phyloP scores from a whole-genome alignment of 768 basidiomycete species.

The Melanogaster broomeanus region DNA sequence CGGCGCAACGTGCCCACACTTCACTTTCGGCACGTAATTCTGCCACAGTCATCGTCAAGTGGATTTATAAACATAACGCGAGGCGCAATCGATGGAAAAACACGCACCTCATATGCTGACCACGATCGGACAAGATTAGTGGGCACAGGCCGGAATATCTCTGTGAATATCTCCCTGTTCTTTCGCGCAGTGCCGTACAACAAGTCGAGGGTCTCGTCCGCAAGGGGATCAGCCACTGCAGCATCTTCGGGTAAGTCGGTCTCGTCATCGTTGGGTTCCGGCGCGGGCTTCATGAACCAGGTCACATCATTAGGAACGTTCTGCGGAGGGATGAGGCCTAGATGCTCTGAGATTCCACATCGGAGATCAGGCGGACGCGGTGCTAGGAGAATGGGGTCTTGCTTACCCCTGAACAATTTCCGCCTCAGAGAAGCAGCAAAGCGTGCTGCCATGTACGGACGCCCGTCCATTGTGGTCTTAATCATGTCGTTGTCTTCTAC shows the following conservation, averaged over 20 bases:
- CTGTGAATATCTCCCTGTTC: constrained; percentile 86
- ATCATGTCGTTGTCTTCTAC: constrained; percentile 88
- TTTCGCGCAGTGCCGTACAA: constrained; percentile 71
- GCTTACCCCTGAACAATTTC: constrained; percentile 79
- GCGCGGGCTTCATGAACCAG: constrained; percentile 80
- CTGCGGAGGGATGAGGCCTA: constrained; percentile 85
- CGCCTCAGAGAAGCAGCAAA: constrained; percentile 86
- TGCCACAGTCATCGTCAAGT: constrained; percentile 32
- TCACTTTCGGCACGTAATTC: constrained; percentile 74
- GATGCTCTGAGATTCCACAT: constrained; percentile 58
- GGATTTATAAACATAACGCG: not conserved
- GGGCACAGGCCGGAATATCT: constrained; percentile 85
- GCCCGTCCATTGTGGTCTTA: constrained; percentile 74
- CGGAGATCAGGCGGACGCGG: constrained; percentile 3
- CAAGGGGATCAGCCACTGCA: constrained; percentile 77
- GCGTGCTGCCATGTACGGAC: constrained; percentile 66
- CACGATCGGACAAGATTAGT: constrained; percentile 80
- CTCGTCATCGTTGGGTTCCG: constrained; percentile 68
- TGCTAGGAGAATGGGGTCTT: constrained; percentile 8
- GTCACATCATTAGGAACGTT: constrained; percentile 33
- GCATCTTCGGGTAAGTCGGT: constrained; percentile 56
- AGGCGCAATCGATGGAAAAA: constrained; percentile 20
- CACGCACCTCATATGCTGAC: constrained; percentile 70
- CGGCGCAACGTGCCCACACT: constrained; percentile 80
- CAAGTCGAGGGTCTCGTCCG: constrained; percentile 55